Base-by-base conservation (phyloP, 2,329 filamentous ascomycete genomes). In the Pseudogymnoascus destructans region DNA sequence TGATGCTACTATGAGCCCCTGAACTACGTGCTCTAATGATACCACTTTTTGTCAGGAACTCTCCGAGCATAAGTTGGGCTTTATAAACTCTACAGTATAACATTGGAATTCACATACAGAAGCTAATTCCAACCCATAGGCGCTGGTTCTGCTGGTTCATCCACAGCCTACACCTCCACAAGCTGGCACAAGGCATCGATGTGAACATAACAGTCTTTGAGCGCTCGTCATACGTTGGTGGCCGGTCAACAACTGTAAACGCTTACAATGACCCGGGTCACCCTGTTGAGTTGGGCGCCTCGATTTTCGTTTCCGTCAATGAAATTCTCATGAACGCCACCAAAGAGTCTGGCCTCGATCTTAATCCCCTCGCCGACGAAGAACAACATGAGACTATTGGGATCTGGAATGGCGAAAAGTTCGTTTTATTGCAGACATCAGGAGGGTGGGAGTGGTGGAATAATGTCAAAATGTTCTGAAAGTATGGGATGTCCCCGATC, bases 191-290 rank as follows among this genome's bases (percentile, higher is more conserved):
- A 3, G 74, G 74, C 15, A 70, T 86, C 15, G 73, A 77, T 1
- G 68, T 92, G 60, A 86, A 95, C 64, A 85, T 97, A 65, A 95
- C 90, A 19, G 76, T 98, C 25, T 96, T 92, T 69, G 93, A 98
- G 67, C 86, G 85, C 64, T 83, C 82, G 13, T 70, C 75, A 30
- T 88, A 84, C 64, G 78, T 97, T 42, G 93, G 93, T 27, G 93
- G 93, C 7, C 87, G 93, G 23, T 87, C 87, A 6, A 87, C 91
- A 27, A 97, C 91, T 0, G 86, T 95, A 15, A 76, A 90, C 66
- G 84, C 83, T 1, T 92, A 86, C 68, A 78, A 81, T 62, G 78
- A 92, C 64, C 75, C 83, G 1, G 63, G 73, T 0, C 74, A 84
- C 36, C 86, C 86, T 1, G 79, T 95, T 33, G 93, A 98, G 70